These are phyloP conservation scores for Russula abietina DNA, from an alignment of 768 basidiomycete species.

Conservation along the genomic window DNA sequence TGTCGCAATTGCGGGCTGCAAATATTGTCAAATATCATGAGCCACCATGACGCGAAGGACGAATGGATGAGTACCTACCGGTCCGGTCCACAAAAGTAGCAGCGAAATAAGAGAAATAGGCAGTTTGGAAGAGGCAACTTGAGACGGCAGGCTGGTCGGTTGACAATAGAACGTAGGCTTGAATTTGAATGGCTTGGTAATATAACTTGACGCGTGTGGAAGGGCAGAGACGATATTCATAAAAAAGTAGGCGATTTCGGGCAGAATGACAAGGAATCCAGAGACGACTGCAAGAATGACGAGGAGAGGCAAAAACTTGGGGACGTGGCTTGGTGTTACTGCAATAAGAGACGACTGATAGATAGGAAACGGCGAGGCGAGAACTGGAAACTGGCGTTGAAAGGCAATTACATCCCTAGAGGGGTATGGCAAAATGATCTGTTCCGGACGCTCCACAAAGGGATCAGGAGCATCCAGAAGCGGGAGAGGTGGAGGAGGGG, in stretches of 20 bases:
- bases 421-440: background rate
- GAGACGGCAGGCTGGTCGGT: background rate
- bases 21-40: background rate
- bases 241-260: background rate
- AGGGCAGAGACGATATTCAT: background rate
- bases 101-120: background rate
- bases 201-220: background rate
- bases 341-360: conserved; percentile 12
- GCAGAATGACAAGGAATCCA: background rate
- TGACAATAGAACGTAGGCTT: background rate
- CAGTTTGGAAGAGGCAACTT: background rate
- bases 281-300: background rate
- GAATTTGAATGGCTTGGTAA: background rate
- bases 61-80: conserved; percentile 4
- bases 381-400: background rate
- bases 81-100: conserved; percentile 8
- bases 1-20: background rate
- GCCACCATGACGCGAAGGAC: background rate
- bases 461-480: background rate
- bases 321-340: background rate
- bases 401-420: background rate
- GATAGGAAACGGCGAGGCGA: background rate
- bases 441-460: background rate
- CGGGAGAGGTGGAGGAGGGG: background rate
- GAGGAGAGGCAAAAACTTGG: background rate